A percentile compares a stretch with the other conserved stretches of the same genome.
Evolutionary conservation across 1,139 yeast species (phyloP).

Genomic region (Scheffersomyces insectosa): DNA sequence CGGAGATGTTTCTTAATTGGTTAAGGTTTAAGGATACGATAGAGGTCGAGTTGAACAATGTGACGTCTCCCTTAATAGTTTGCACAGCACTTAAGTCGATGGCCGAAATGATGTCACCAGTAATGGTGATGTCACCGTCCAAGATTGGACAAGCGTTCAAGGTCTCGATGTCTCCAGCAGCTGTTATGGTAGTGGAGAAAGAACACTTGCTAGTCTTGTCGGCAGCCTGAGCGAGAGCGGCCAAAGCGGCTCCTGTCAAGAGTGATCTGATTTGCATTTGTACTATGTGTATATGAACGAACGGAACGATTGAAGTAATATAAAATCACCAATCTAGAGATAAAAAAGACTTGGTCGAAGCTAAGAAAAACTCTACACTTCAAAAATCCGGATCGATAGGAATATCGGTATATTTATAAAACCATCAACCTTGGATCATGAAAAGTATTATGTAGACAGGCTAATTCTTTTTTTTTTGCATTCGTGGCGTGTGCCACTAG

Average conservation of each 20-base stretch:
- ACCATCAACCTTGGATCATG: no score
- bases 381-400: no score
- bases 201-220: constrained; percentile 28
- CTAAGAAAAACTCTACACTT: no score
- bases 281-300: background rate
- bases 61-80: constrained; percentile 36
- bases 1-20: constrained; percentile 29
- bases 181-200: constrained; percentile 41
- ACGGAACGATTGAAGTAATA: background rate
- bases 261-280: constrained; percentile 13
- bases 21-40: constrained; percentile 35
- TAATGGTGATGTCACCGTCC: constrained; percentile 40
- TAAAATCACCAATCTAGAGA: background rate
- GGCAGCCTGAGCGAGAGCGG: constrained; percentile 15
- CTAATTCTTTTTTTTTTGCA: no score
- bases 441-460: no score
- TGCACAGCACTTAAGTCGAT: constrained; percentile 37
- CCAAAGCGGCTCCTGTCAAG: constrained; percentile 16
- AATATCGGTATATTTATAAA: no score
- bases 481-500: no score
- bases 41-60: constrained; percentile 43
- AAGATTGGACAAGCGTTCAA: constrained; percentile 44
- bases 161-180: constrained; percentile 35
- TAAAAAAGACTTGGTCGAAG: no score
- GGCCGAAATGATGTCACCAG: constrained; percentile 37